phyloP scores from a whole-genome alignment of 1,139 yeast genomes.

The Candida anutae region DNA sequence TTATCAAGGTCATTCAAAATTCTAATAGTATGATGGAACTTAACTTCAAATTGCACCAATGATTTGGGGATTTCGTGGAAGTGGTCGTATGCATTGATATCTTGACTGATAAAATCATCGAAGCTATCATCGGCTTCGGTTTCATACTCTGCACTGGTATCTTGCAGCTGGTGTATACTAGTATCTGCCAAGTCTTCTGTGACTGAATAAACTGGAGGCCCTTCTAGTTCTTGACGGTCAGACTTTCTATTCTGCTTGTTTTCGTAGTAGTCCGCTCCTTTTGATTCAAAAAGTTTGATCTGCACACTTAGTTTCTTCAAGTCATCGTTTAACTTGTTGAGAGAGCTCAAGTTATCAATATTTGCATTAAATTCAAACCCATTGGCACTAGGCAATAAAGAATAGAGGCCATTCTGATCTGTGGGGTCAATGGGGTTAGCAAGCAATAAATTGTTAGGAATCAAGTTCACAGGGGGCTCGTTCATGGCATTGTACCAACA shows the following conservation, averaged over 20 bases:
- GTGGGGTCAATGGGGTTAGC: slow-evolving; percentile 41
- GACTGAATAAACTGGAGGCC: no score
- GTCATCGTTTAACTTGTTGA: slow-evolving; percentile 31
- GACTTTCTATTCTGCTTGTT: slow-evolving; percentile 4
- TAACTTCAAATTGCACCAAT: slow-evolving; percentile 28
- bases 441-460: slow-evolving; percentile 33
- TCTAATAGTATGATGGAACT: slow-evolving; percentile 27
- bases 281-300: slow-evolving; percentile 25
- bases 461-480: slow-evolving; percentile 37
- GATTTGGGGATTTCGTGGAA: slow-evolving; percentile 26
- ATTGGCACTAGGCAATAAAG: slow-evolving; percentile 31
- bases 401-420: slow-evolving; percentile 39
- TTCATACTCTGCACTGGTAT: slow-evolving; percentile 3
- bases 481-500: slow-evolving; percentile 41
- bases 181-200: slow-evolving; percentile 1
- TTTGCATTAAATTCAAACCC: slow-evolving; percentile 28
- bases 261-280: slow-evolving; percentile 11
- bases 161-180: slow-evolving; percentile 2
- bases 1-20: slow-evolving; percentile 27
- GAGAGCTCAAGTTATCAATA: slow-evolving; percentile 24
- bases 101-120: neutral
- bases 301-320: slow-evolving; percentile 28
- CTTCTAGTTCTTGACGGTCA: slow-evolving; percentile 2
- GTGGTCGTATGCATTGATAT: slow-evolving; percentile 3
- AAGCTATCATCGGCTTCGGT: slow-evolving; percentile 3